phyloP scores from a whole-genome alignment of 805 yeast species.

The Kodamaea neixiangensis region DNA sequence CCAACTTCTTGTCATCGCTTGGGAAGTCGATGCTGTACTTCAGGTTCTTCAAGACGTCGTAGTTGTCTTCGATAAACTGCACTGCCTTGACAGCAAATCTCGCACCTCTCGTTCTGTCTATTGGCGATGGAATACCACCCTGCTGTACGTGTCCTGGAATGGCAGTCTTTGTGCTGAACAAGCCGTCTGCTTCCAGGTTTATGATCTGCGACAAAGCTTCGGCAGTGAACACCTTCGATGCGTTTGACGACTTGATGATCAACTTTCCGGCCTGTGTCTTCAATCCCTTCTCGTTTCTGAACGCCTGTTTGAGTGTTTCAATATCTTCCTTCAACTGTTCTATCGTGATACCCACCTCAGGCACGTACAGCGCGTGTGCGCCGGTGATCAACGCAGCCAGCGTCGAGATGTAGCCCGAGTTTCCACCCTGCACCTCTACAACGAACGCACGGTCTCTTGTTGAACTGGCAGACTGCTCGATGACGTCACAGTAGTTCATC shows the following conservation, averaged over 20 bases:
- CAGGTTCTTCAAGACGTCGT: constrained; percentile 21
- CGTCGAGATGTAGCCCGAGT: constrained; percentile 91
- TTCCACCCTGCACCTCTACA: constrained; percentile 98
- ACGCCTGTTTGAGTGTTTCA: constrained; percentile 64
- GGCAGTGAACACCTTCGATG: constrained; percentile 81
- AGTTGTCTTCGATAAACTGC: constrained; percentile 72
- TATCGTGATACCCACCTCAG: constrained; percentile 77
- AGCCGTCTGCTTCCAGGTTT: constrained; percentile 71
- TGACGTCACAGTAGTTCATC: constrained; percentile 90
- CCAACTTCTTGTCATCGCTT: constrained; percentile 31
- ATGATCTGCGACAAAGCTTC: constrained; percentile 82
- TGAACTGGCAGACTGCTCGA: constrained; percentile 93
- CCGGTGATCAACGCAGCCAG: constrained; percentile 84
- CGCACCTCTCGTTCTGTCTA: constrained; percentile 88
- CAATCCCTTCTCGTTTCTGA: constrained; percentile 73
- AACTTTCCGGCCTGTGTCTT: constrained; percentile 77
- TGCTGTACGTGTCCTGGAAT: constrained; percentile 98
- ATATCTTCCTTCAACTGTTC: constrained; percentile 75
- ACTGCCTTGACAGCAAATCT: constrained; percentile 89
- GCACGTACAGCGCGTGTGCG: constrained; percentile 87
- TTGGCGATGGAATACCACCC: constrained; percentile 93
- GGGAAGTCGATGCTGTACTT: constrained; percentile 35
- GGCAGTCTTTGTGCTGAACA: constrained; percentile 90
- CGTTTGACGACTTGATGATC: constrained; percentile 78
- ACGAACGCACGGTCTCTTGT: constrained; percentile 93